These are phyloP conservation scores for Parietaria judaica DNA, from an alignment of 306 rosid genomes.

Conservation along the genomic window DNA sequence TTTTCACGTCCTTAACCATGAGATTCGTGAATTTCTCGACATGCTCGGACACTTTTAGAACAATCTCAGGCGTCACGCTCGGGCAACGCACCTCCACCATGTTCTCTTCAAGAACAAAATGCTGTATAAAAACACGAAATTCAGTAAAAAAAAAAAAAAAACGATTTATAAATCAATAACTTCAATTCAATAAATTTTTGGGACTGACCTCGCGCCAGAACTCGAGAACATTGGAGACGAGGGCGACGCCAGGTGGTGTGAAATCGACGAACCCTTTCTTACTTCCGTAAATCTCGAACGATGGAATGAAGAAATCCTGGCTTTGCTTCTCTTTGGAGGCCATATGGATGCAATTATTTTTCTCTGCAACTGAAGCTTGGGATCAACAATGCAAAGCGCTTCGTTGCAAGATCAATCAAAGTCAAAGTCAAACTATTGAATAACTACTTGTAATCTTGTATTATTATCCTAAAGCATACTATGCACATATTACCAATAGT, in stretches of 20 bases:
- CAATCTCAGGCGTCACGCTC: constrained; percentile 85
- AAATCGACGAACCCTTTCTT: constrained; percentile 82
- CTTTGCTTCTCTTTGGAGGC: too few species aligned
- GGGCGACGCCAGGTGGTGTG: constrained; percentile 83
- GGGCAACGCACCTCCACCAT: constrained; percentile 98
- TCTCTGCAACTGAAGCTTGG: not conserved
- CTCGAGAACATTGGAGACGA: constrained; percentile 71
- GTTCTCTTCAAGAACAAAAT: constrained; percentile 90
- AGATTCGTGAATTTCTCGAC: constrained; percentile 95
- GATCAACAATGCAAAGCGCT: not conserved
- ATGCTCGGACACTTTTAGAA: constrained; percentile 85
- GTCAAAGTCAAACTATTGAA: too few species aligned
- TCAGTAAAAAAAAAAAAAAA: not conserved
- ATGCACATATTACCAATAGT: too few species aligned
- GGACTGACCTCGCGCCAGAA: constrained; percentile 76
- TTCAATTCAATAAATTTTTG: not conserved
- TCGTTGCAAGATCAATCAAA: too few species aligned
- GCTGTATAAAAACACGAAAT: constrained; percentile 27
- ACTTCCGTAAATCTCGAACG: constrained; percentile 80
- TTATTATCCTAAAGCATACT: too few species aligned
- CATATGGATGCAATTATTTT: too few species aligned
- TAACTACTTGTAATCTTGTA: too few species aligned
- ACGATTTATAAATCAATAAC: not conserved
- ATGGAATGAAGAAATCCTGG: constrained; percentile 48
- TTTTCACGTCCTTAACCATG: constrained; percentile 84